Evolutionary conservation across 306 rosid species (phyloP).

Genomic region (Senna siamea): DNA sequence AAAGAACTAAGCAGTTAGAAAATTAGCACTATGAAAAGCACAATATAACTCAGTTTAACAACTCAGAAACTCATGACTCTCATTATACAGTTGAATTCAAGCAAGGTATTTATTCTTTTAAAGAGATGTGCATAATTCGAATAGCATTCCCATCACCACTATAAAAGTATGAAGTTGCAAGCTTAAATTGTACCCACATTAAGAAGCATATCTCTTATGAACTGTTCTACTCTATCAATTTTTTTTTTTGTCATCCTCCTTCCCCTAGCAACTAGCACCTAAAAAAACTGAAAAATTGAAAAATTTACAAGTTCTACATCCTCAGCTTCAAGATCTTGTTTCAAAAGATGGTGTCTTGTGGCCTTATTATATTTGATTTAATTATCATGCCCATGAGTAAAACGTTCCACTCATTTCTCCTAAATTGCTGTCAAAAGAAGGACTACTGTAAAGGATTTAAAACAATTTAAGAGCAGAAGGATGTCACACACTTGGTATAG

Average conservation of each 20-base stretch:
- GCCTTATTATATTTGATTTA: neutral
- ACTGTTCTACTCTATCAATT: too few relatives aligned
- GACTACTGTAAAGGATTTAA: neutral
- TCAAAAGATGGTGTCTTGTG: neutral
- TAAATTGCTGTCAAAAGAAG: slow-evolving; percentile 29
- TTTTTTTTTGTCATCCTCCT: neutral
- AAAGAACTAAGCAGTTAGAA: slow-evolving; percentile 23
- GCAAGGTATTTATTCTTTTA: too few relatives aligned
- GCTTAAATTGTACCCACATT: slow-evolving; percentile 10
- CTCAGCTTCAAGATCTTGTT: neutral
- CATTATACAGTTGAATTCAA: slow-evolving; percentile 23
- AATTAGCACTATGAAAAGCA: slow-evolving; percentile 22
- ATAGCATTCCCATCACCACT: too few relatives aligned
- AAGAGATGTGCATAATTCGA: too few relatives aligned
- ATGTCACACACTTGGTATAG: slow-evolving; percentile 72
- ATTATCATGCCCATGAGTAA: neutral
- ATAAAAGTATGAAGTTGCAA: too few relatives aligned
- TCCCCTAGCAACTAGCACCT: neutral
- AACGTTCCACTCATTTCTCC: slow-evolving; percentile 16
- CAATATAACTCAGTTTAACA: neutral
- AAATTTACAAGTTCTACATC: neutral
- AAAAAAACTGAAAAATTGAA: neutral
- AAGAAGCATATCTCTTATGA: slow-evolving; percentile 1
- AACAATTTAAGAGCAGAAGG: slow-evolving; percentile 11
- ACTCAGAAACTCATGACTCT: slow-evolving; percentile 1